These are phyloP conservation scores for Clohesyomyces aquaticus DNA, from an alignment of 495 filamentous ascomycete genomes.

Conservation along the genomic window DNA sequence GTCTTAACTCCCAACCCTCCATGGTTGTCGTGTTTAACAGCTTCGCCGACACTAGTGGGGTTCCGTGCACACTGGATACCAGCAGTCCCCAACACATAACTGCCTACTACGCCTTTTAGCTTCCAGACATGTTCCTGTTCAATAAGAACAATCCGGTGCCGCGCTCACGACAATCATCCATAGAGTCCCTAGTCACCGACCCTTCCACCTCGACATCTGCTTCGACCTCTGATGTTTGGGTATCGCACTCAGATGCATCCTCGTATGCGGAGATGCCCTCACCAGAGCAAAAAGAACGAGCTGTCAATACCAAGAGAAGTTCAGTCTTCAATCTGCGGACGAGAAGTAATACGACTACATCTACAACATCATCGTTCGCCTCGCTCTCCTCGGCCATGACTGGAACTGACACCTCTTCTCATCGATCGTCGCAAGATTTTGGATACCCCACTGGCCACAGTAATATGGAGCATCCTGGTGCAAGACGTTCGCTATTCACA, in stretches of 20 bases:
- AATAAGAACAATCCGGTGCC: constrained; percentile 37
- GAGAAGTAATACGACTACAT: constrained; percentile 39
- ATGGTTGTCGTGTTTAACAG: constrained; percentile 31
- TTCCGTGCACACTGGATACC: constrained; percentile 24
- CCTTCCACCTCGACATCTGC: constrained; percentile 26
- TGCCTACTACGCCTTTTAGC: constrained; percentile 19
- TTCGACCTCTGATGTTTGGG: constrained; percentile 31
- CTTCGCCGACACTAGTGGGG: constrained; percentile 30
- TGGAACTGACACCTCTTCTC: constrained; percentile 16
- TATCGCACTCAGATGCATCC: constrained; percentile 35
- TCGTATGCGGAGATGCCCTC: constrained; percentile 31
- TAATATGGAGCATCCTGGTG: constrained; percentile 18
- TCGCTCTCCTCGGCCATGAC: constrained; percentile 32
- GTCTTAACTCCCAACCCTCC: constrained; percentile 31
- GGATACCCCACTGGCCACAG: constrained; percentile 14
- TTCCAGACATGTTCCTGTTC: constrained; percentile 37
- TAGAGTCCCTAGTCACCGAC: constrained; percentile 35
- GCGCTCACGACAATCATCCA: constrained; percentile 34
- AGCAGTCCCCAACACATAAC: constrained; percentile 32
- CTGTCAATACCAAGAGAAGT: constrained; percentile 28
- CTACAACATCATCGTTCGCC: constrained; percentile 33
- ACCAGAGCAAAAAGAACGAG: constrained; percentile 29
- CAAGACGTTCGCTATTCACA: constrained; percentile 31
- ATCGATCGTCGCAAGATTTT: constrained; percentile 32
- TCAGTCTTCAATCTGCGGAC: constrained; percentile 41